Evolutionary conservation across 2,329 filamentous ascomycete genomes (phyloP).

Genomic region (Arthrobotrys pseudoclavata): DNA sequence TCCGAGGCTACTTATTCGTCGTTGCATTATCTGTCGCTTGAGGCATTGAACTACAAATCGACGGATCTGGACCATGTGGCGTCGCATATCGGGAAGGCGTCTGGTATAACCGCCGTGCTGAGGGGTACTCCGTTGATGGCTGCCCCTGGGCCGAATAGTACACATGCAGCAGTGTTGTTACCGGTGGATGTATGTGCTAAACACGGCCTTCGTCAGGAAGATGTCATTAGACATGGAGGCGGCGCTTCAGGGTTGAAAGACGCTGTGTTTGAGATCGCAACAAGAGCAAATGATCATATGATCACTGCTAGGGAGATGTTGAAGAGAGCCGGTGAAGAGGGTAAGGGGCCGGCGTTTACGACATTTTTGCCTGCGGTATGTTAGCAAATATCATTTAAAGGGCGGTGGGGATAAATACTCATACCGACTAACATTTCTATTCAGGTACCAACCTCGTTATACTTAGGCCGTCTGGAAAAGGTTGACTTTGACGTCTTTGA

Average conservation of each 20-base stretch:
- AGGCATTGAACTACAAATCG: conserved; percentile 81
- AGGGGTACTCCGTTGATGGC: conserved; percentile 90
- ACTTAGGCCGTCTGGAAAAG: conserved; percentile 81
- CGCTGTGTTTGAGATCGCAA: conserved; percentile 91
- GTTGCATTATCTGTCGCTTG: conserved; percentile 87
- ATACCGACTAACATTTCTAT: conserved; percentile 71
- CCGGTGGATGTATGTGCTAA: conserved; percentile 92
- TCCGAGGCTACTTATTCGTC: conserved; percentile 96
- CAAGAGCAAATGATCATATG: conserved; percentile 92
- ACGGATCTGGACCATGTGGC: conserved; percentile 92
- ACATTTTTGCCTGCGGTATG: conserved; percentile 68
- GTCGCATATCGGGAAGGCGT: conserved; percentile 94
- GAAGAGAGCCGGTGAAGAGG: conserved; percentile 80
- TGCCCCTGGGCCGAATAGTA: conserved; percentile 70
- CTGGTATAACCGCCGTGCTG: conserved; percentile 87
- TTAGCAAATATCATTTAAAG: conserved; percentile 64
- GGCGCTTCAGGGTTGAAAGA: conserved; percentile 85
- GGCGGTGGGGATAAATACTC: conserved; percentile 67
- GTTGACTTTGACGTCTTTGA: conserved; percentile 86
- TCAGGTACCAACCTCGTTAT: conserved; percentile 84
- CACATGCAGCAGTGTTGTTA: conserved; percentile 76
- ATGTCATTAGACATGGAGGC: conserved; percentile 81
- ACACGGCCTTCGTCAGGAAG: conserved; percentile 84
- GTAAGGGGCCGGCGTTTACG: conserved; percentile 74
- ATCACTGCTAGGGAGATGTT: conserved; percentile 95